phyloP scores from a whole-genome alignment of 345 rosid species.

The Euphorbia tirucalli region DNA sequence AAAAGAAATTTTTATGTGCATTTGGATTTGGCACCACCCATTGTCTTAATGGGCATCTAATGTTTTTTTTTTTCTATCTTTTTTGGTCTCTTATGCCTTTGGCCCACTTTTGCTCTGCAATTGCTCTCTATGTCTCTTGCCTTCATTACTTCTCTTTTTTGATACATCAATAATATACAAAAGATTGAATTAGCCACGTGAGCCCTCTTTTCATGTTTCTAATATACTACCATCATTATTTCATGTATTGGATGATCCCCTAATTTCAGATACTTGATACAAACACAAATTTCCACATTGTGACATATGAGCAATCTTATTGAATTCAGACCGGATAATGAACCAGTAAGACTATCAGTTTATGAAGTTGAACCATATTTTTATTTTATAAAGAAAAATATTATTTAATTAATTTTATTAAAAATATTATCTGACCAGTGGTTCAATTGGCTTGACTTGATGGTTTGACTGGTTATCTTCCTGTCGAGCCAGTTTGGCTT shows the following conservation, averaged over 20 bases:
- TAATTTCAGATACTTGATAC: background rate
- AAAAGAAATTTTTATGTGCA: slow-evolving; percentile 19
- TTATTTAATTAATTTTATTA: too few species aligned
- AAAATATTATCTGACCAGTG: too few species aligned
- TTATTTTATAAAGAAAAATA: too few species aligned
- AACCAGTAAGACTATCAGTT: too few species aligned
- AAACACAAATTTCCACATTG: background rate
- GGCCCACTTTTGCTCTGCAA: slow-evolving; percentile 14
- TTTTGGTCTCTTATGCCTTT: background rate
- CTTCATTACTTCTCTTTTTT: slow-evolving; percentile 10
- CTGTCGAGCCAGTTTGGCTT: too few species aligned
- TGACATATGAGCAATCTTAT: too few species aligned
- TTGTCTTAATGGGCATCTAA: slow-evolving; percentile 6
- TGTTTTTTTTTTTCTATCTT: background rate
- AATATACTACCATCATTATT: background rate
- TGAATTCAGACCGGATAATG: too few species aligned
- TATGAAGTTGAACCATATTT: too few species aligned
- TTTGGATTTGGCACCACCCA: slow-evolving; percentile 27
- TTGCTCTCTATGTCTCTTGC: slow-evolving; percentile 10
- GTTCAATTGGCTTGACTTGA: too few species aligned
- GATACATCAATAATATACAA: slow-evolving; percentile 6
- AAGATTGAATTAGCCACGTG: slow-evolving; percentile 15
- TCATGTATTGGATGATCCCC: background rate
- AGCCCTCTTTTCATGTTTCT: slow-evolving; percentile 5
- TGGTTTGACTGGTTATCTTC: too few species aligned